phyloP scores from a whole-genome alignment of 169 alveolate genomes.

The Cryptosporidium sp. region DNA sequence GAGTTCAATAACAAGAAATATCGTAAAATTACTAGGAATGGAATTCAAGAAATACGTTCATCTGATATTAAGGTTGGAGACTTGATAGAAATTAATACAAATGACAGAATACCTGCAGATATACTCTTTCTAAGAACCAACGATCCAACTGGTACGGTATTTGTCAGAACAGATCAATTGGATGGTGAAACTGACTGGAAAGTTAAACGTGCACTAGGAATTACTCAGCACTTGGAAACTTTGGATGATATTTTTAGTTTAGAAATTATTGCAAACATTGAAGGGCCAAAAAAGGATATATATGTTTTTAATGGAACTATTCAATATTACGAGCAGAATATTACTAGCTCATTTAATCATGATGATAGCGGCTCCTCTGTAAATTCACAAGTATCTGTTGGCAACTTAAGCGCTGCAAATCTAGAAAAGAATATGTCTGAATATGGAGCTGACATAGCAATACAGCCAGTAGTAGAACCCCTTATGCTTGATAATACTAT shows the following conservation, averaged over 20 bases:
- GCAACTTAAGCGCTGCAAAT: neutral
- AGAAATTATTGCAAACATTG: constrained; percentile 82
- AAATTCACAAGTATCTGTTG: neutral
- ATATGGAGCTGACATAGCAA: neutral
- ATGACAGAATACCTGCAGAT: constrained; percentile 98
- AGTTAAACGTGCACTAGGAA: constrained; percentile 91
- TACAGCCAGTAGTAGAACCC: constrained; percentile 32
- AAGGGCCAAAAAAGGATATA: constrained; percentile 90
- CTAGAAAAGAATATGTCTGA: constrained; percentile 17
- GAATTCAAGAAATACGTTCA: constrained; percentile 85
- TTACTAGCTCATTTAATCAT: neutral
- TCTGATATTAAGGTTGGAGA: constrained; percentile 92
- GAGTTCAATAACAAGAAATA: constrained; percentile 87
- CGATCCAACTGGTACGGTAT: constrained; percentile 84
- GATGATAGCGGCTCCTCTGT: neutral
- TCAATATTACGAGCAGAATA: constrained; percentile 78
- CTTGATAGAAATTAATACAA: constrained; percentile 89
- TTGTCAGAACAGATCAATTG: constrained; percentile 97
- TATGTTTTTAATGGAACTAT: constrained; percentile 89
- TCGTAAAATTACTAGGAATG: constrained; percentile 79
- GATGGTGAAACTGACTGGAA: constrained; percentile 99
- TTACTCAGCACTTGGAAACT: constrained; percentile 85
- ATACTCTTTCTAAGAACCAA: constrained; percentile 90
- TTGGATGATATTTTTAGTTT: constrained; percentile 82
- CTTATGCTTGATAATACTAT: constrained; percentile 90